Base-by-base conservation (phyloP, 805 yeast species). In the Spathaspora arborariae region DNA sequence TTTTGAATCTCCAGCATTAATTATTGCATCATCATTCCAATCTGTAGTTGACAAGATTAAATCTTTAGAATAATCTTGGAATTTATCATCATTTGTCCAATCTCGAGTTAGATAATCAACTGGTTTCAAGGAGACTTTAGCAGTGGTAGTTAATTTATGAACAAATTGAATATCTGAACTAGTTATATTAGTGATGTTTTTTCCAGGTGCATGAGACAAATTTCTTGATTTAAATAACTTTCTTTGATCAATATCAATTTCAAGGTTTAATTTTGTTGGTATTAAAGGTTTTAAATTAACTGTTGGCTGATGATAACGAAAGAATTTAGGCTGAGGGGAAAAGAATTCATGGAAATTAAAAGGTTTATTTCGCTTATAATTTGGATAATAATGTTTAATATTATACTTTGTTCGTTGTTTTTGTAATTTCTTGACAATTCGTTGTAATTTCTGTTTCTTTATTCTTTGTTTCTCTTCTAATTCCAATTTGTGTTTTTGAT, bases 11-110 rank as follows among this genome's bases (percentile, higher is more conserved):
- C 68, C 70, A 4, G 79, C 82, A 39, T 79, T 79, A 13, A 85
- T 69, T 19, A 85, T 80, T 9, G 65, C 70, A 21, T 80, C 82
- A 55, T 83, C 87, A 53, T 86, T 81, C 96, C 96, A 88, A 48
- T 84, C 88, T 15, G 86, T 84, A 0, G 90, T 75, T 0, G 91
- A 84, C 19, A 87, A 65, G 2, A 84, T 67, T 43, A 85, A 57
- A 49, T 83, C 86, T 36, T 78, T 79, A 26, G 79, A 65, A 51
- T 64, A 79, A 3, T 65, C 68, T 0, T 63, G 58, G 43, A 78
- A 69, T 46, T 62, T 65, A 47, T 71, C 71, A 51, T 68, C 58
- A 30, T 60, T 67, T 6, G 63, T 57, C 41, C 66, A 66, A 45
- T 65, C 73, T 44, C 57, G 58, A 21, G 55, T 51, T 43, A 71